Conservation (phyloP, 768 basidiomycete species). For the Boletus subcaerulescens region DNA sequence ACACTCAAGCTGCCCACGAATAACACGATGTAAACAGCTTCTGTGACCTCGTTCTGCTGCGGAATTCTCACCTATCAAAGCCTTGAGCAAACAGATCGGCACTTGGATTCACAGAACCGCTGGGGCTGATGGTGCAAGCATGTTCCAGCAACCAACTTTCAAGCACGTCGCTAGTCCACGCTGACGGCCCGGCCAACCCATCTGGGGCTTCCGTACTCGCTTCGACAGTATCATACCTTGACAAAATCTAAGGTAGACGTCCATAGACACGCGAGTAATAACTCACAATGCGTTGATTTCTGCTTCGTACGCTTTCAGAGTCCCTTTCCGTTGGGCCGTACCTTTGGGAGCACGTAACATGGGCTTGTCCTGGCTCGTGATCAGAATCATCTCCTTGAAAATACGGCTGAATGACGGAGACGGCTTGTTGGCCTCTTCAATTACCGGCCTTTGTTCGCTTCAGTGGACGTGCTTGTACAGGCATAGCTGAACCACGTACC, state of each 20-base stretch:
- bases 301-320: conserved; percentile 19
- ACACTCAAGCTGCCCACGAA: conserved; percentile 18
- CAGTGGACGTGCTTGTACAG: too few relatives aligned
- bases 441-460: conserved; percentile 27
- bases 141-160: conserved; percentile 15
- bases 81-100: conserved; percentile 30
- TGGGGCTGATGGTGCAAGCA: background rate
- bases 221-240: background rate
- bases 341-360: conserved; percentile 37
- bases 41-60: too few relatives aligned
- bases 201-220: background rate
- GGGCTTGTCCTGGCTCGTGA: conserved; percentile 39
- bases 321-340: conserved; percentile 16
- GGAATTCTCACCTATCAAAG: conserved; percentile 29
- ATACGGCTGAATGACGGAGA: conserved; percentile 41
- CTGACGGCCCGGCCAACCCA: background rate
- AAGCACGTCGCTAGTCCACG: background rate
- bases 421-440: conserved; percentile 40
- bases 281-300: conserved; percentile 27
- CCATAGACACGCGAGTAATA: background rate
- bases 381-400: conserved; percentile 52
- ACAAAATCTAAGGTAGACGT: background rate
- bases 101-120: background rate
- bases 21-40: background rate
- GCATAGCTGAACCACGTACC: conserved; percentile 14